These are phyloP conservation scores for Gaeumannomyces sp. DNA, from an alignment of 2,329 filamentous ascomycete genomes.

Conservation along the genomic window DNA sequence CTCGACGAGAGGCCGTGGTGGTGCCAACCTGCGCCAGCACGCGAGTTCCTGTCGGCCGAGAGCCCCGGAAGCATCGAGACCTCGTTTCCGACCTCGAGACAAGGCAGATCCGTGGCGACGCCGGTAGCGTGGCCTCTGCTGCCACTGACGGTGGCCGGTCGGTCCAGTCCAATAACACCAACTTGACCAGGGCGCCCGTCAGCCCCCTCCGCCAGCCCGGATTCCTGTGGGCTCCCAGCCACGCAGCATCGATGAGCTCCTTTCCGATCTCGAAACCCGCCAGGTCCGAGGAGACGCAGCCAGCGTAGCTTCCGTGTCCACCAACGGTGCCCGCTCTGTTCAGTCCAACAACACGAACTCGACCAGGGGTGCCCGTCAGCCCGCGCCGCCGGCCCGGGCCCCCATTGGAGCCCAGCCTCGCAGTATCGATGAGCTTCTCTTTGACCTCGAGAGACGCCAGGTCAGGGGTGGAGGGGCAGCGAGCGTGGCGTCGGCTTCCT, in stretches of 20 bases:
- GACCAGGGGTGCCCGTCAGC: not conserved
- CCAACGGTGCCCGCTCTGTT: not conserved
- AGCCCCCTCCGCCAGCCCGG: no score
- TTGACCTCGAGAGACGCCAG: not conserved
- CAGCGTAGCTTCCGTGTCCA: not conserved
- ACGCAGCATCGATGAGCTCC: not conserved
- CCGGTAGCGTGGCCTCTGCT: no score
- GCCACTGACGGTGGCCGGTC: no score
- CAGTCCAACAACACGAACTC: not conserved
- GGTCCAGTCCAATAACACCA: no score
- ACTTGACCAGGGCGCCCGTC: no score
- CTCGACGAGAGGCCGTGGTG: no score
- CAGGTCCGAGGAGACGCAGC: not conserved
- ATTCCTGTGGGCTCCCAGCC: slow-evolving; percentile 1
- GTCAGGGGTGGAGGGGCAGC: not conserved
- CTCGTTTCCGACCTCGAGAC: no score
- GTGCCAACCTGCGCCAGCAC: no score
- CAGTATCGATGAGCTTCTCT: not conserved
- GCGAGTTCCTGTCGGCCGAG: not conserved
- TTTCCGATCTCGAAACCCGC: not conserved
- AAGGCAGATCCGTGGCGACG: no score
- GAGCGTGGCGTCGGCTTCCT: not conserved
- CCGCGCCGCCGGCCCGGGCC: not conserved
- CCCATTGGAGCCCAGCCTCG: not conserved
- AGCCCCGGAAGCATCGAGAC: no score